A percentile compares a stretch with the other conserved stretches of the same genome.
phyloP scores from a whole-genome alignment of 805 yeast genomes.

The Metschnikowia matae region DNA sequence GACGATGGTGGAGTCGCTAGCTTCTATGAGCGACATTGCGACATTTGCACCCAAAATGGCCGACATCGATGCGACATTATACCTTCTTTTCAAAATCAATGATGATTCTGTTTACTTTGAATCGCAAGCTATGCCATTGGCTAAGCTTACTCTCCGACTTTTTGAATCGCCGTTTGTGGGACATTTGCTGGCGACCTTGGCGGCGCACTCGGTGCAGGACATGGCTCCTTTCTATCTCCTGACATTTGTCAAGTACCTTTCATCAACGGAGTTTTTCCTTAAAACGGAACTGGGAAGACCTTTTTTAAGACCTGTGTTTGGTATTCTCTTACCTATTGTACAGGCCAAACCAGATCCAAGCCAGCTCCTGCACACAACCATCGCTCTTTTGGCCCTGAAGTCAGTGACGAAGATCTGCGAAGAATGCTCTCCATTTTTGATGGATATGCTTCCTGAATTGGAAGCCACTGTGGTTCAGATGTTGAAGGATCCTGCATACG shows the following conservation, averaged over 20 bases:
- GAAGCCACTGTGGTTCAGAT: constrained; percentile 46
- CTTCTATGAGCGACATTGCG: not conserved
- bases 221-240: constrained; percentile 18
- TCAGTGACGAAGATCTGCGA: constrained; percentile 60
- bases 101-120: constrained; percentile 44
- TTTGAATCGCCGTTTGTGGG: constrained; percentile 23
- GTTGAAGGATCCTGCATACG: constrained; percentile 38
- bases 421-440: constrained; percentile 43
- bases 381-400: constrained; percentile 38
- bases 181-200: constrained; percentile 12
- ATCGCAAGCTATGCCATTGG: constrained; percentile 22
- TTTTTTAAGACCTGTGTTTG: constrained; percentile 50
- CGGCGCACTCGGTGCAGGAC: constrained; percentile 5
- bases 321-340: constrained; percentile 46
- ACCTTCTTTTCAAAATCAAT: constrained; percentile 51
- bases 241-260: constrained; percentile 30
- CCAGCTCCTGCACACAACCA: constrained; percentile 15
- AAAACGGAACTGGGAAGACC: constrained; percentile 40
- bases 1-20: constrained; percentile 25
- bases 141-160: constrained; percentile 24
- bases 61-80: constrained; percentile 57
- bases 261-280: constrained; percentile 60
- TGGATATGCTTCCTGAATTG: constrained; percentile 43
- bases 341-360: constrained; percentile 17
- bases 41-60: not conserved